Conservation (phyloP, 179 eudicot genomes). For the Spinacia oleracea region DNA sequence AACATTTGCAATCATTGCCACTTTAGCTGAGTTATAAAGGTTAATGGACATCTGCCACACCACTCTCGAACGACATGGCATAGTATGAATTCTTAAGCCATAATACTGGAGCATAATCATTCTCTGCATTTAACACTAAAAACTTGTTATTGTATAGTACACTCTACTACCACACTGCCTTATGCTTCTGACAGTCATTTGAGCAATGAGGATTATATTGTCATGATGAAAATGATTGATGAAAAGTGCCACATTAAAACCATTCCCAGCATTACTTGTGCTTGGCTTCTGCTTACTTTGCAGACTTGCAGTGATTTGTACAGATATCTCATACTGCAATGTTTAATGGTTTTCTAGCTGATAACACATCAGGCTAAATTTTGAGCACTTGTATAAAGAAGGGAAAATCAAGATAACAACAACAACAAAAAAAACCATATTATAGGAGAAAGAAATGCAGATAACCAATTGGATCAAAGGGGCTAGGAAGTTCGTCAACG, state of each 20-base stretch:
- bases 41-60: not conserved
- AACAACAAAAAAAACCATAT: not conserved
- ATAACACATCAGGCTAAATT: not conserved
- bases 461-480: conserved; percentile 5
- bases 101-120: not conserved
- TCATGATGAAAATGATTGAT: not conserved
- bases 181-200: not conserved
- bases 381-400: not conserved
- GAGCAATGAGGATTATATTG: not conserved
- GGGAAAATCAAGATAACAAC: not conserved
- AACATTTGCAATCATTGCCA: not conserved
- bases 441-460: not conserved
- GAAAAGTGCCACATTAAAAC: no score
- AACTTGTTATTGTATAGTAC: not conserved
- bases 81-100: not conserved
- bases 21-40: not conserved
- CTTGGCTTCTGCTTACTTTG: not conserved
- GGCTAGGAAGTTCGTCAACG: not conserved
- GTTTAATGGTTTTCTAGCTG: not conserved
- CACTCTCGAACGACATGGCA: not conserved
- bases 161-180: not conserved
- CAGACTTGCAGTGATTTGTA: no score
- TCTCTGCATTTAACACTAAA: not conserved
- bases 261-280: not conserved
- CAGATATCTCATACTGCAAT: not conserved